Evolutionary conservation across 116 monocot genomes (phyloP).

Genomic region (Iris pallida): DNA sequence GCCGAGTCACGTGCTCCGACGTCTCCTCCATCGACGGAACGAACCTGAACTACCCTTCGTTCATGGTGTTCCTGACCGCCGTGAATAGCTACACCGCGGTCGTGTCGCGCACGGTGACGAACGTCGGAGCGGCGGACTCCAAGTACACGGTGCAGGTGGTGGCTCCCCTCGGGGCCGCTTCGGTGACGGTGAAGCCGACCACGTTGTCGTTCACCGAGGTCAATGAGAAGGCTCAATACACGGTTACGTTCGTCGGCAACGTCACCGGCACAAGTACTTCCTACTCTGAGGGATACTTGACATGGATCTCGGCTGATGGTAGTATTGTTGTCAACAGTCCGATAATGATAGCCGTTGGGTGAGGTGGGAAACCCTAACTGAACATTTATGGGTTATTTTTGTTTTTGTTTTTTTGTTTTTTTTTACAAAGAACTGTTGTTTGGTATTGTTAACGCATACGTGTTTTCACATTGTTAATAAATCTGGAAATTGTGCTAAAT

Average conservation of each 20-base stretch:
- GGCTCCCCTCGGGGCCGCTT: not conserved
- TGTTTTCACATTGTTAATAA: too few species aligned
- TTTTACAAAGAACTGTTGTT: too few species aligned
- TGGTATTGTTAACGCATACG: too few species aligned
- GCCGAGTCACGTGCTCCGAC: not conserved
- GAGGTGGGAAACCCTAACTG: too few species aligned
- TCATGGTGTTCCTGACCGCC: not conserved
- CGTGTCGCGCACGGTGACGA: constrained; percentile 1
- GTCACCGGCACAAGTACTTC: not conserved
- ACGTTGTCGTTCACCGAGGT: not conserved
- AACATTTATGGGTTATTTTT: too few species aligned
- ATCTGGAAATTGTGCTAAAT: too few species aligned
- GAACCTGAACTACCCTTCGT: constrained; percentile 13
- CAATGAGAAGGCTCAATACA: not conserved
- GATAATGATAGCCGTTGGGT: not conserved
- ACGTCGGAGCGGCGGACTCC: not conserved
- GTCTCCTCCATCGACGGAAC: not conserved
- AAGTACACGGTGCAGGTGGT: constrained; percentile 1
- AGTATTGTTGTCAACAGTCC: constrained; percentile 2
- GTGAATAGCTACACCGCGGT: not conserved
- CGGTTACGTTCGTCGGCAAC: not conserved
- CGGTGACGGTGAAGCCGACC: not conserved
- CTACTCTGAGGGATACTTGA: constrained; percentile 1
- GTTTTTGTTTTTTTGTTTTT: too few species aligned
- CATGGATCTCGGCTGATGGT: constrained; percentile 1